Evolutionary conservation across 2,329 filamentous ascomycete genomes (phyloP).

Genomic region (Lizonia empirigonia): DNA sequence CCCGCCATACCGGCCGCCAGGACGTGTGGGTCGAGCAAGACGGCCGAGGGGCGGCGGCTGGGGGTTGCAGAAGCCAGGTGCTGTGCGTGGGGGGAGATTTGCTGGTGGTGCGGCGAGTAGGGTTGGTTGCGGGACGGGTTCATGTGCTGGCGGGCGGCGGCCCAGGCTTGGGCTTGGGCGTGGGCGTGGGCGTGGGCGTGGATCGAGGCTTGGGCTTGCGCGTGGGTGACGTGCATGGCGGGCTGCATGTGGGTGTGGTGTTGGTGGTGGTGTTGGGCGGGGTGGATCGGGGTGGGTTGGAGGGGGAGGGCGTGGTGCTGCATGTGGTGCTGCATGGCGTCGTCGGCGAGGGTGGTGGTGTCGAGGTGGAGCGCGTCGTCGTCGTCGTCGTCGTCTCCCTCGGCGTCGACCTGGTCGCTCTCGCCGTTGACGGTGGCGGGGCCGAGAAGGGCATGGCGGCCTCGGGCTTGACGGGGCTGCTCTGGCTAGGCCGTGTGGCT

Average conservation of each 20-base stretch:
- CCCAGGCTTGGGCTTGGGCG: slow-evolving; percentile 38
- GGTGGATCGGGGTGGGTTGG: slow-evolving; percentile 41
- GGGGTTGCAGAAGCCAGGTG: slow-evolving; percentile 41
- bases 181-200: slow-evolving; percentile 36
- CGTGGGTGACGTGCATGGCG: slow-evolving; percentile 37
- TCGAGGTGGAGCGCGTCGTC: slow-evolving; percentile 7
- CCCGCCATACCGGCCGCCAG: slow-evolving; percentile 25
- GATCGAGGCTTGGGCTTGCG: slow-evolving; percentile 34
- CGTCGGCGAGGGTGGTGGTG: not conserved
- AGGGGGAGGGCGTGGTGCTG: slow-evolving; percentile 29
- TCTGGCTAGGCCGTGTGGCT: slow-evolving; percentile 24
- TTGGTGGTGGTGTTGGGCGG: slow-evolving; percentile 32
- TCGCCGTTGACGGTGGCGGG: slow-evolving; percentile 45
- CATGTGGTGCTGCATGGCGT: slow-evolving; percentile 23
- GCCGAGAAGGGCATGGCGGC: slow-evolving; percentile 35
- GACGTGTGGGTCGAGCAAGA: slow-evolving; percentile 39
- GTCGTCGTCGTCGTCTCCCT: slow-evolving; percentile 36
- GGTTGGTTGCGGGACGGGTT: slow-evolving; percentile 44
- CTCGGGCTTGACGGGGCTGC: slow-evolving; percentile 30
- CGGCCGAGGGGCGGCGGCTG: slow-evolving; percentile 39
- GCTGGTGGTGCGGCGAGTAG: slow-evolving; percentile 39
- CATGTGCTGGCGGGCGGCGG: slow-evolving; percentile 46
- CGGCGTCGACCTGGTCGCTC: slow-evolving; percentile 46
- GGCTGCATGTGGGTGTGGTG: slow-evolving; percentile 35
- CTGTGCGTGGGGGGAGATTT: slow-evolving; percentile 29